Conservation (phyloP, 371 early-diverging fungal species). For the Rhizopus sp. region DNA sequence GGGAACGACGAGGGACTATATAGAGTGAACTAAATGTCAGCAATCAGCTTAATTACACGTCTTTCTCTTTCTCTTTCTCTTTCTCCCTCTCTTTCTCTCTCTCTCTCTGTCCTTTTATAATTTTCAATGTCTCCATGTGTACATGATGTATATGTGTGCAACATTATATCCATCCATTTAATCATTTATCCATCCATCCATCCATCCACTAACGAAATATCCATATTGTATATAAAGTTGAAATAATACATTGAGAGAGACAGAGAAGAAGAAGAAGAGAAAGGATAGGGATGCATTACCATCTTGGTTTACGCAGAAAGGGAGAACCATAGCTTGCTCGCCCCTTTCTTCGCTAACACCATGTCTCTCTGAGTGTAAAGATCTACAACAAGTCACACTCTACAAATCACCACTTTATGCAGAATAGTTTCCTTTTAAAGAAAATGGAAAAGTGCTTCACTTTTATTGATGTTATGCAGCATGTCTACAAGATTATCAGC, state of each 20-base stretch:
- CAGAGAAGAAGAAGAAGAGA: not conserved
- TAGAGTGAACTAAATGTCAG: not conserved
- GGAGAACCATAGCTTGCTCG: not conserved
- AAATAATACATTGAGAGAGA: too few species aligned
- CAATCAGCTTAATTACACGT: too few species aligned
- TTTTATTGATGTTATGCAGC: too few species aligned
- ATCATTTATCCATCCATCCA: not conserved
- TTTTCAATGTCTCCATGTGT: not conserved
- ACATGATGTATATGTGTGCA: not conserved
- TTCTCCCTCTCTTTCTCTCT: too few species aligned
- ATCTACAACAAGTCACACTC: too few species aligned
- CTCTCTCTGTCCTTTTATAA: too few species aligned
- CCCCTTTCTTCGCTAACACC: not conserved
- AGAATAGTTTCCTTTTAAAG: too few species aligned
- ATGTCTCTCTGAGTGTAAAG: not conserved
- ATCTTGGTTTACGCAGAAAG: not conserved
- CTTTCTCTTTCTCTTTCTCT: too few species aligned
- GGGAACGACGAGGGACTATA: constrained; percentile 84
- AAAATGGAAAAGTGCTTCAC: too few species aligned
- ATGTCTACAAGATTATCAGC: too few species aligned
- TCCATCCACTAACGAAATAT: not conserved
- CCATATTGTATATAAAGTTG: too few species aligned
- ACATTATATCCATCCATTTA: not conserved
- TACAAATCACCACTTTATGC: too few species aligned
- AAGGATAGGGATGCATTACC: not conserved